These are phyloP conservation scores for Euphorbia lathyris DNA, from an alignment of 345 rosid genomes.

Conservation along the genomic window DNA sequence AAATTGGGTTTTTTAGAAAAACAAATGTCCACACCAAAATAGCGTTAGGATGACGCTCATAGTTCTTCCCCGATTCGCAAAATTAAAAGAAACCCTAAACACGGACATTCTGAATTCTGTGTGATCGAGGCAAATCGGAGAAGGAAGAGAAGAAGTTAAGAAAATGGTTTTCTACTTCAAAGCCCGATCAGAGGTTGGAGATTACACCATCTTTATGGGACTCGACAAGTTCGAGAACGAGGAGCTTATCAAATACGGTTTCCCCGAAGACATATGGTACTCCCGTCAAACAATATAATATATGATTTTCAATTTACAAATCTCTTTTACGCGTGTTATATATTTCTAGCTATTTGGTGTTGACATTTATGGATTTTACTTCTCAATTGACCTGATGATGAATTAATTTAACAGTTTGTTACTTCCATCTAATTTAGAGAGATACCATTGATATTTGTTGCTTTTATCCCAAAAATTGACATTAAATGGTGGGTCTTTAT, in stretches of 20 bases:
- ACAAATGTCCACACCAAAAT: background rate
- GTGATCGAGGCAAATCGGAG: background rate
- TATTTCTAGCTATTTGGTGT: background rate
- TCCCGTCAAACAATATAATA: background rate
- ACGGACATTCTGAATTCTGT: background rate
- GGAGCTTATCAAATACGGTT: constrained; percentile 96
- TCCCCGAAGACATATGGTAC: constrained; percentile 96
- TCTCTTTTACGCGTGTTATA: background rate
- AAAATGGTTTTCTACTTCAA: constrained; percentile 93
- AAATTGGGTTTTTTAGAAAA: no score
- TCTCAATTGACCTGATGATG: background rate
- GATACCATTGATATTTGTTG: background rate
- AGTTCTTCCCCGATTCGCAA: background rate
- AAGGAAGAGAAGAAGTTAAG: background rate
- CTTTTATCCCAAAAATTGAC: background rate
- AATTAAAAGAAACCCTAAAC: constrained; percentile 10
- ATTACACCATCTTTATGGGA: constrained; percentile 98
- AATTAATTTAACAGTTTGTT: background rate
- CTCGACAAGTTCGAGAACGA: constrained; percentile 99
- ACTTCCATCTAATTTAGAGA: background rate
- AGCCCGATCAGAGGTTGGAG: constrained; percentile 92
- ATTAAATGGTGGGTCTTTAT: background rate
- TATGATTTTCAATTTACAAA: background rate
- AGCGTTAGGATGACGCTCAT: background rate
- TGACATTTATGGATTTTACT: background rate